These are phyloP conservation scores for Globisporangium recalcitrans DNA, from an alignment of 352 stramenopile species.

Conservation along the genomic window DNA sequence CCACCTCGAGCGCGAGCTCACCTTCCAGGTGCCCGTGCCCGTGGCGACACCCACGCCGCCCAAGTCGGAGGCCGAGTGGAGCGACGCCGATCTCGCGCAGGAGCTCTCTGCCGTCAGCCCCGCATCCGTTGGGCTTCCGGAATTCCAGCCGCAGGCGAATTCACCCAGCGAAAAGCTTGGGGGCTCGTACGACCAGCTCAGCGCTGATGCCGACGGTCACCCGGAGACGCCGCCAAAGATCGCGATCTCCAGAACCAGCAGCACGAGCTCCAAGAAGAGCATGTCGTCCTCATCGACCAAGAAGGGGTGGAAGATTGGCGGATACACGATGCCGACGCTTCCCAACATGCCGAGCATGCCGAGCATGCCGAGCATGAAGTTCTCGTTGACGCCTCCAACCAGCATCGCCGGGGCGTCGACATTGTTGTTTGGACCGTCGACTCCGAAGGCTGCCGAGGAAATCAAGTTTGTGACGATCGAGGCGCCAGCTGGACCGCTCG, in stretches of 20 bases:
- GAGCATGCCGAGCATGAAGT: constrained; percentile 10
- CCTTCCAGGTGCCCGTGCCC: constrained; percentile 36
- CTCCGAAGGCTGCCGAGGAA: background rate
- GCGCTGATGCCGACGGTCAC: background rate
- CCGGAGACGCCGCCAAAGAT: background rate
- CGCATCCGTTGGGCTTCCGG: constrained; percentile 13
- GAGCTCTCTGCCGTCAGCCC: constrained; percentile 12
- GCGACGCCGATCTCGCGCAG: background rate
- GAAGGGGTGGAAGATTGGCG: constrained; percentile 14
- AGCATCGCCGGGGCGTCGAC: constrained; percentile 11
- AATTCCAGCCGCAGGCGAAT: background rate
- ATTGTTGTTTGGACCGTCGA: constrained; percentile 18
- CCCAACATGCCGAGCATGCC: constrained; percentile 5
- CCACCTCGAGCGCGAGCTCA: constrained; percentile 40
- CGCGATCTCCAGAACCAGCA: background rate
- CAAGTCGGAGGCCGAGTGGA: constrained; percentile 5
- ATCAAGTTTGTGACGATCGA: constrained; percentile 37
- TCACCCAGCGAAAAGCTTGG: background rate
- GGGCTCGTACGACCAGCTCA: constrained; percentile 7
- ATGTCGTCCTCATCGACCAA: background rate
- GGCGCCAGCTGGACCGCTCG: constrained; percentile 45
- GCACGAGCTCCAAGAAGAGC: background rate
- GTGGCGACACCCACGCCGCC: background rate
- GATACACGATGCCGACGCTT: constrained; percentile 13
- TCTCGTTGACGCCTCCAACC: background rate